Conservation (phyloP, 2,329 filamentous ascomycete genomes). For the Orbilia javanica region DNA sequence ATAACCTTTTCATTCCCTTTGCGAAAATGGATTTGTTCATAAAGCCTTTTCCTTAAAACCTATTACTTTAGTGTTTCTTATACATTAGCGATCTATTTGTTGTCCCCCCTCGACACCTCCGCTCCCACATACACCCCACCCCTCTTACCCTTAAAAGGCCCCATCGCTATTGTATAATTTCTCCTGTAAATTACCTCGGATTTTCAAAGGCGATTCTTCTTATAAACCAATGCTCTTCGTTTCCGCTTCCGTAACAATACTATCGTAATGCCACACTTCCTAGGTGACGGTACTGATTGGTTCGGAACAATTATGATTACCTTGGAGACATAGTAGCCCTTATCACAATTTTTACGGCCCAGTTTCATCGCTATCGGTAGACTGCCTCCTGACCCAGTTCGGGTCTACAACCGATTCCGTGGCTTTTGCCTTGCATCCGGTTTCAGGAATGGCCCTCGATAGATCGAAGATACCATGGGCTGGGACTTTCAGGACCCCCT, state of each 20-base stretch:
- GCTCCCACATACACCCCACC: not conserved
- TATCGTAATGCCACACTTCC: not conserved
- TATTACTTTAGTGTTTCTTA: conserved; percentile 48
- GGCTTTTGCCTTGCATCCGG: not conserved
- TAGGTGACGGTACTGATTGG: not conserved
- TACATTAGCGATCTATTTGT: conserved; percentile 56
- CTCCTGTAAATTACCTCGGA: conserved; percentile 54
- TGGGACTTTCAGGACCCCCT: not conserved
- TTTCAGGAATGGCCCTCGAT: not conserved
- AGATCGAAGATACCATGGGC: not conserved
- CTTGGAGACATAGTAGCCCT: not conserved
- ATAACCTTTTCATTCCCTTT: conserved; percentile 31
- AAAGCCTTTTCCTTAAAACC: conserved; percentile 41
- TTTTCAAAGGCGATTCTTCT: conserved; percentile 44
- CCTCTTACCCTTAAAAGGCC: conserved; percentile 8
- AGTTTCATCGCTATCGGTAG: conserved; percentile 1
- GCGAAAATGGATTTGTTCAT: conserved; percentile 56
- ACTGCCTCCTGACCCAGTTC: conserved; percentile 4
- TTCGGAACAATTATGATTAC: not conserved
- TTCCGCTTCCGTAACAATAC: not conserved
- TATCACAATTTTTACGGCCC: not conserved
- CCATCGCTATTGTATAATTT: conserved; percentile 53
- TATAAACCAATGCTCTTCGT: conserved; percentile 4
- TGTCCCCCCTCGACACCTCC: not conserved
- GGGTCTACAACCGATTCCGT: not conserved